These are phyloP conservation scores for Raphanus raphanistrum DNA, from an alignment of 345 rosid species.

Conservation along the genomic window DNA sequence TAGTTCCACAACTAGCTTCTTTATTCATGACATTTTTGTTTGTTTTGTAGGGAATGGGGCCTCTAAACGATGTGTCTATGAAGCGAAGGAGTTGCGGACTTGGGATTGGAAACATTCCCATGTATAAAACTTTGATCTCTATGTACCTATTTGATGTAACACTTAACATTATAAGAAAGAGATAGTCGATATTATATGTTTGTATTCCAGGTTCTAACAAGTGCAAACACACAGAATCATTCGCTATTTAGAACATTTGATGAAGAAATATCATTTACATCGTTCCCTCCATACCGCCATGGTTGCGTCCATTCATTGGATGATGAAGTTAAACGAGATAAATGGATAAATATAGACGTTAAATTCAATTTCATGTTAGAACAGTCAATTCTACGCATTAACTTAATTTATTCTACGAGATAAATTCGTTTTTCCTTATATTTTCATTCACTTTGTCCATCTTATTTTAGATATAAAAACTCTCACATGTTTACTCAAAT, in stretches of 20 bases:
- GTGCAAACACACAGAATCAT: background rate
- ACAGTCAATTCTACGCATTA: too few species aligned
- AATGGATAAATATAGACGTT: too few species aligned
- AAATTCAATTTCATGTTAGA: too few species aligned
- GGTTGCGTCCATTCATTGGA: constrained; percentile 43
- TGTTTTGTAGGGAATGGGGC: constrained; percentile 27
- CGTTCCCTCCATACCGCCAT: constrained; percentile 69
- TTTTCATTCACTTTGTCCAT: too few species aligned
- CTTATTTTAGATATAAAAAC: too few species aligned
- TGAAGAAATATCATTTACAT: constrained; percentile 17
- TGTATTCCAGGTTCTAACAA: background rate
- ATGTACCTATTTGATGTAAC: constrained; percentile 13
- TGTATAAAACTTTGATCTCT: constrained; percentile 3
- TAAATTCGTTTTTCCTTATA: too few species aligned
- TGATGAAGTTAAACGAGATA: background rate
- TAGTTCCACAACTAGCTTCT: background rate
- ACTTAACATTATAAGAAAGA: constrained; percentile 1
- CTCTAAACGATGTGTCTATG: constrained; percentile 13
- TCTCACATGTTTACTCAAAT: too few species aligned
- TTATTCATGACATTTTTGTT: constrained; percentile 1
- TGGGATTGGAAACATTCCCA: background rate
- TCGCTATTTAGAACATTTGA: background rate
- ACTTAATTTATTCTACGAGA: too few species aligned
- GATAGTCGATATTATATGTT: background rate
- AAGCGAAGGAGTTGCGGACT: constrained; percentile 7